These are phyloP conservation scores for Pittosporum tobira DNA, from an alignment of 129 eudicot genomes.

Conservation along the genomic window DNA sequence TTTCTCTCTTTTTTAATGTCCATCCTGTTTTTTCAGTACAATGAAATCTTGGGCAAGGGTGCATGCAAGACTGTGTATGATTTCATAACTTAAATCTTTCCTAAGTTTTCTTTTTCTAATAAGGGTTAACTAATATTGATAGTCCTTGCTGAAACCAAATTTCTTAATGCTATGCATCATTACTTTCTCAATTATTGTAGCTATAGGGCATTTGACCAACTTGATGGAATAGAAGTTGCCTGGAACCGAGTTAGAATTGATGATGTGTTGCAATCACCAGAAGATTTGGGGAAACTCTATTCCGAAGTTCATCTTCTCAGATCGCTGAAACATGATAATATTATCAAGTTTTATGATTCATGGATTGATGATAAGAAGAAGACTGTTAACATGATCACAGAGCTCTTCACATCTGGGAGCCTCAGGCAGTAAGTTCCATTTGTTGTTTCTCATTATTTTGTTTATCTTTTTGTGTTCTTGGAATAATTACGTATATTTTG, in stretches of 20 bases:
- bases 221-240: conserved; percentile 85
- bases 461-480: background rate
- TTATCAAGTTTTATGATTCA: conserved; percentile 55
- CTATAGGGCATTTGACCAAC: conserved; percentile 70
- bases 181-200: conserved; percentile 20
- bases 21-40: conserved; percentile 39
- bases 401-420: conserved; percentile 87
- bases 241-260: conserved; percentile 68
- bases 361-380: conserved; percentile 75
- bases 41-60: conserved; percentile 82
- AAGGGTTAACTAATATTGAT: background rate
- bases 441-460: background rate
- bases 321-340: conserved; percentile 57
- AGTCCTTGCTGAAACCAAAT: background rate
- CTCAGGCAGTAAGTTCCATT: conserved; percentile 54
- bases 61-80: conserved; percentile 86
- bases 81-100: conserved; percentile 12
- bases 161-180: background rate
- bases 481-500: conserved; percentile 1
- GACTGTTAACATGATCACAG: conserved; percentile 78
- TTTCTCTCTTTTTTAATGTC: background rate
- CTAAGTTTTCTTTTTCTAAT: background rate
- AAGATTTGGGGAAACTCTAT: conserved; percentile 47
- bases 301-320: conserved; percentile 77
- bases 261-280: conserved; percentile 49